Conservation (phyloP, 352 stramenopile genomes). For the Phytopythium vexans region DNA sequence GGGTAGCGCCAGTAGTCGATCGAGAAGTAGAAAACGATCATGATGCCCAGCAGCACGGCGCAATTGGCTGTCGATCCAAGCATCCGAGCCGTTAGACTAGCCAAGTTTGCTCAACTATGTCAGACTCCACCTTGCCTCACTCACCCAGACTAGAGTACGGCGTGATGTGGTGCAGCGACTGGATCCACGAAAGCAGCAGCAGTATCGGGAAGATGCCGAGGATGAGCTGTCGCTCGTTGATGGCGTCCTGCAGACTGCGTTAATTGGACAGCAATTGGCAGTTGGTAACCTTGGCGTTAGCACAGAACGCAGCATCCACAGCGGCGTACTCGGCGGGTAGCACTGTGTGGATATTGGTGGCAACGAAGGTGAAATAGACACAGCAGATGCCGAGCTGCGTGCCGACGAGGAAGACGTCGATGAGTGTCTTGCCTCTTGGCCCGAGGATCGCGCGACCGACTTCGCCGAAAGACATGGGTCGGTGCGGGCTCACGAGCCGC, state of each 20-base stretch:
- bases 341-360: constrained; percentile 77
- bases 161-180: constrained; percentile 68
- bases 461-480: constrained; percentile 67
- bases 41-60: constrained; percentile 57
- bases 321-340: constrained; percentile 44
- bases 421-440: constrained; percentile 53
- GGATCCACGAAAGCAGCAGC: constrained; percentile 73
- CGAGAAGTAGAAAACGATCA: constrained; percentile 85
- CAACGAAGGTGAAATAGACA: constrained; percentile 84
- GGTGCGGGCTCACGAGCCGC: constrained; percentile 43
- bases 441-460: constrained; percentile 64
- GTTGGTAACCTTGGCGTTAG: not conserved
- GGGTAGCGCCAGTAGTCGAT: constrained; percentile 51
- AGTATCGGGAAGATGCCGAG: constrained; percentile 70
- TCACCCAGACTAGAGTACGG: constrained; percentile 69
- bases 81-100: not conserved
- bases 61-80: constrained; percentile 40
- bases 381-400: constrained; percentile 82
- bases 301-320: not conserved
- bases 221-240: constrained; percentile 78
- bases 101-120: not conserved
- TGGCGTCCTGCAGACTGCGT: constrained; percentile 40
- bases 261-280: constrained; percentile 1
- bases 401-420: constrained; percentile 77
- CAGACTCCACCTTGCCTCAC: not conserved